Percentiles rank a stretch among this genome's conserved stretches.
These are phyloP conservation scores for Amoebophrya sp. DNA, from an alignment of 169 alveolate species.

Conservation along the genomic window DNA sequence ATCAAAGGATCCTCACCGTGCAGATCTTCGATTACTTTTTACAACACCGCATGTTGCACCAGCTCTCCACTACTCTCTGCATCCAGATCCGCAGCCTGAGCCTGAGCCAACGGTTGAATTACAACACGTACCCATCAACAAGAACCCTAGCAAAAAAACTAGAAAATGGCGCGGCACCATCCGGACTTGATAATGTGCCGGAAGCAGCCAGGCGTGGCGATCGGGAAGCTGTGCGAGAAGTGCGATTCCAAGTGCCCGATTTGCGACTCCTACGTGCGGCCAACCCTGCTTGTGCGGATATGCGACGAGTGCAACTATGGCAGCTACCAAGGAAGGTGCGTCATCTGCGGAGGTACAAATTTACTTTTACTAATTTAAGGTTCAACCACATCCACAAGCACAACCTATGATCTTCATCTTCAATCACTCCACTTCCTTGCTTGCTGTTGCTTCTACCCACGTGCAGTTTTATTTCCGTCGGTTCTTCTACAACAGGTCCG, in stretches of 20 bases:
- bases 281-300: constrained; percentile 85
- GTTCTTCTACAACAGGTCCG: constrained; percentile 52
- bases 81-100: no score
- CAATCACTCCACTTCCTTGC: no score
- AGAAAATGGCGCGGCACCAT: constrained; percentile 14
- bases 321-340: constrained; percentile 60
- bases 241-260: constrained; percentile 95
- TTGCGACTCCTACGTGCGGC: constrained; percentile 96
- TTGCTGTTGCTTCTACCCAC: no score
- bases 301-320: constrained; percentile 99
- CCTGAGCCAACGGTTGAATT: no score
- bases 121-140: no score
- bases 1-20: no score
- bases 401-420: no score
- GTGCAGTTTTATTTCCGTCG: neutral
- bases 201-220: constrained; percentile 95
- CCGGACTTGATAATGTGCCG: constrained; percentile 97
- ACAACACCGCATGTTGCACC: no score
- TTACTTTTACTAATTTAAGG: neutral
- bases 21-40: no score
- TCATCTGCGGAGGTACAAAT: neutral
- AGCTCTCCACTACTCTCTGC: no score
- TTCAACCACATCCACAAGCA: no score
- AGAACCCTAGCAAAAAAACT: no score
- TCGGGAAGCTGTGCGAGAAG: constrained; percentile 93